Percentiles rank a stretch among this genome's conserved stretches.
phyloP scores from a whole-genome alignment of 202 grass and related monocot genomes.

The Cymbopogon flexuosus region DNA sequence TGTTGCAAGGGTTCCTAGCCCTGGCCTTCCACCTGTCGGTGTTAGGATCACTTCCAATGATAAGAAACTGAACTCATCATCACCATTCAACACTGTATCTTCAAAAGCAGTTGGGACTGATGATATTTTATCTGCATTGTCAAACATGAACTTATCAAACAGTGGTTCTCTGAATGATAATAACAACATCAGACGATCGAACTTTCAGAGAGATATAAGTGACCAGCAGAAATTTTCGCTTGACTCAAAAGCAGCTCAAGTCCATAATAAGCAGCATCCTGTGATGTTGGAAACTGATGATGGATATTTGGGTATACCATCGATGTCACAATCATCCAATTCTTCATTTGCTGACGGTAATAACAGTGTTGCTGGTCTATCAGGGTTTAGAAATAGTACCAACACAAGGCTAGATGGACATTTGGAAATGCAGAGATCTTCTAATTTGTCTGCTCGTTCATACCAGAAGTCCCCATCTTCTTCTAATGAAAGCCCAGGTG shows the following conservation, averaged over 20 bases:
- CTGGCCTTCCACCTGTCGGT: slow-evolving; percentile 66
- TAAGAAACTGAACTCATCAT: slow-evolving; percentile 49
- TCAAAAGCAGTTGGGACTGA: slow-evolving; percentile 57
- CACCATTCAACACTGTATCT: slow-evolving; percentile 52
- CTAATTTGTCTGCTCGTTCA: slow-evolving; percentile 33
- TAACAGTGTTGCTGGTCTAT: slow-evolving; percentile 36
- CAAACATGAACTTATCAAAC: slow-evolving; percentile 62
- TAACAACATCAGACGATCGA: slow-evolving; percentile 37
- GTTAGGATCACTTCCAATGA: slow-evolving; percentile 51
- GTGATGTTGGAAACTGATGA: slow-evolving; percentile 43
- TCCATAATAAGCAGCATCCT: slow-evolving; percentile 45
- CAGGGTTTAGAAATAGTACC: slow-evolving; percentile 45
- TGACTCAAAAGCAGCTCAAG: slow-evolving; percentile 37
- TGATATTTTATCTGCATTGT: slow-evolving; percentile 82
- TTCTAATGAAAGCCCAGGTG: slow-evolving; percentile 50
- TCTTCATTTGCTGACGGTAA: slow-evolving; percentile 54
- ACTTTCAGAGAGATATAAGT: slow-evolving; percentile 48
- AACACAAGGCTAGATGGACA: slow-evolving; percentile 36
- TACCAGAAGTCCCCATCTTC: slow-evolving; percentile 63
- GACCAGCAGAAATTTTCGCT: slow-evolving; percentile 51
- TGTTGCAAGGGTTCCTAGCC: slow-evolving; percentile 63
- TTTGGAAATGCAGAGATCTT: slow-evolving; percentile 39
- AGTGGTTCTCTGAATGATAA: slow-evolving; percentile 30
- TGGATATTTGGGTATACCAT: slow-evolving; percentile 50
- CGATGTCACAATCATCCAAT: slow-evolving; percentile 40